Conservation (phyloP, 2,329 filamentous ascomycete species). For the Colletotrichum karsti region DNA sequence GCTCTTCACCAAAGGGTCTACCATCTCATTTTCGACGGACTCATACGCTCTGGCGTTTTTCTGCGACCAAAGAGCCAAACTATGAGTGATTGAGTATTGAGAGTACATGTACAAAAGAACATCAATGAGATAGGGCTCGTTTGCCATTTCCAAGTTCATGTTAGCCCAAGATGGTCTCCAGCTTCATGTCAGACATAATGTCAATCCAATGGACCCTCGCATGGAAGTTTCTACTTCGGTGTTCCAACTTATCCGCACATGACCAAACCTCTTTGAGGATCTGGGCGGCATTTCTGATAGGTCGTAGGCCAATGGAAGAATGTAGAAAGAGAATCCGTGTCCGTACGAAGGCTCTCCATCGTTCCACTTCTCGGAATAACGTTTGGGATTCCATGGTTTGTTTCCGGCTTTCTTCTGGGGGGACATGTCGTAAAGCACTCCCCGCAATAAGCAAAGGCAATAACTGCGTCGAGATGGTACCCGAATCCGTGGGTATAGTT, state of each 20-base stretch:
- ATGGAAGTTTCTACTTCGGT: not conserved
- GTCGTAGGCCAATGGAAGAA: not conserved
- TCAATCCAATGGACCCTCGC: not conserved
- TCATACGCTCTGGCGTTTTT: not conserved
- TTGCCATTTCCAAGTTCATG: not conserved
- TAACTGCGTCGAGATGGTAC: not conserved
- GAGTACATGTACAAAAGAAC: too few relatives aligned
- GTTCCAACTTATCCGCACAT: not conserved
- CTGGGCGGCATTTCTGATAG: not conserved
- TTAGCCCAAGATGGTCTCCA: not conserved
- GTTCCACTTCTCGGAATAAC: fast-evolving
- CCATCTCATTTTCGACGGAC: not conserved
- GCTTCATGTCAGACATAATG: not conserved
- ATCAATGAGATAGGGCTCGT: too few relatives aligned
- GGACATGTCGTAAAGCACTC: not conserved
- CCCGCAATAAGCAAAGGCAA: not conserved
- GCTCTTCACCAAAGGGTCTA: not conserved
- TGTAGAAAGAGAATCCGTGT: not conserved
- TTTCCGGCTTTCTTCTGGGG: too few relatives aligned
- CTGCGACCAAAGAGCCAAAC: not conserved
- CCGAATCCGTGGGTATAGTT: not conserved
- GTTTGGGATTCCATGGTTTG: fast-evolving
- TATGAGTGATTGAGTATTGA: not conserved
- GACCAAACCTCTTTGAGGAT: not conserved
- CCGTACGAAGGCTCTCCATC: not conserved